A percentile compares a stretch with the other conserved stretches of the same genome.
These are phyloP conservation scores for Triticum urartu DNA, from an alignment of 176 grass and related monocot species.

Conservation along the genomic window DNA sequence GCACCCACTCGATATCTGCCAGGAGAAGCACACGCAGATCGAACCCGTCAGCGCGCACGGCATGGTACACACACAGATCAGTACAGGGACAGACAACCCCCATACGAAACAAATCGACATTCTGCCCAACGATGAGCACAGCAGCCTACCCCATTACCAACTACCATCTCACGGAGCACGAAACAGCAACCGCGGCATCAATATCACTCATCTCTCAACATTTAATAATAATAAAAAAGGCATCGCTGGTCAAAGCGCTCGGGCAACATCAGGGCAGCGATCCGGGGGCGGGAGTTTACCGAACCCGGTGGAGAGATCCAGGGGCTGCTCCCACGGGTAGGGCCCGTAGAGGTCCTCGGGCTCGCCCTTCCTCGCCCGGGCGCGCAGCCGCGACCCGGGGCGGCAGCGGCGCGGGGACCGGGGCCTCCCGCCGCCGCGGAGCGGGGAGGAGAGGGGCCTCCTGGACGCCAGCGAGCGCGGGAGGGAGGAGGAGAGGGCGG, in stretches of 20 bases:
- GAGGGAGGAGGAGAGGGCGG: conserved; percentile 43
- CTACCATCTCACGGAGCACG: background rate
- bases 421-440: background rate
- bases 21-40: conserved; percentile 9
- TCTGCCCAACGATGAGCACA: background rate
- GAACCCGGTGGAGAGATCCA: conserved; percentile 35
- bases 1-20: conserved; percentile 81
- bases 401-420: conserved; percentile 18
- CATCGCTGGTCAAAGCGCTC: background rate
- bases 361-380: conserved; percentile 49
- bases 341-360: conserved; percentile 77
- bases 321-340: conserved; percentile 82
- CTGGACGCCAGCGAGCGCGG: conserved; percentile 42
- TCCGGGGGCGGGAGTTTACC: conserved; percentile 5
- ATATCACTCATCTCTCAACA: background rate
- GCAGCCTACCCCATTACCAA: background rate
- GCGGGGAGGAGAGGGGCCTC: conserved; percentile 31
- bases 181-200: background rate
- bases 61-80: background rate
- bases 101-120: background rate
- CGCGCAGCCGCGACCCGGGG: conserved; percentile 33
- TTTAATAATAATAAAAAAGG: background rate
- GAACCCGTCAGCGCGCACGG: background rate
- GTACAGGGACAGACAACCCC: too few relatives aligned
- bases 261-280: background rate